Evolutionary conservation across 805 yeast genomes (phyloP), one percentile per base, ranked within the genome.

Genomic region (Yarrowia deformans): DNA sequence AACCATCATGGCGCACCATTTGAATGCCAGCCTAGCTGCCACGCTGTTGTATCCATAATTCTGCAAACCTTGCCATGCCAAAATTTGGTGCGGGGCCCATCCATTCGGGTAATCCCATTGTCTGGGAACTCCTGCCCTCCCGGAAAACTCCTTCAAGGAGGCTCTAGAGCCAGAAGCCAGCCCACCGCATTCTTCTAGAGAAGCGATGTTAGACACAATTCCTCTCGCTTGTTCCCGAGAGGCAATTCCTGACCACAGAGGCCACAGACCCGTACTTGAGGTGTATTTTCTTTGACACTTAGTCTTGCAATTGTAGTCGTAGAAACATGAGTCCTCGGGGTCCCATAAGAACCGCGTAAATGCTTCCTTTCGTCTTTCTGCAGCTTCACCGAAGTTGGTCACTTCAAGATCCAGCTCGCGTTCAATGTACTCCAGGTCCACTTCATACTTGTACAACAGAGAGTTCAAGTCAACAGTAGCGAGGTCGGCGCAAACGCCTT

Each of bases 41-140:
- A 85, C 85, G 3, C 83, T 86, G 3, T 77, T 77, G 75, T 83
- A 90, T 0, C 93, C 95, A 76, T 94, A 95, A 67, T 87, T 84
- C 37, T 77, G 74, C 42, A 94, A 82, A 0, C 98, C 98, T 55
- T 85, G 85, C 99, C 99, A 94, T 0, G 97, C 94, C 68, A 94
- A 78, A 18, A 94, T 91, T 79, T 94, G 99, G 77, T 95, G 98
- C 3, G 99, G 98, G 0, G 98, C 97, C 99, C 99, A 94, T 1
- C 98, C 98, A 75, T 81, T 91, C 1, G 99, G 99, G 78, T 89
- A 95, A 78, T 94, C 99, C 99, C 99, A 94, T 79, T 94, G 99
- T 77, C 98, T 83, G 13, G 89, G 86, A n/a, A 97, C 97, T 74
- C 92, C 82, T 8, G 42, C 12, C 52, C 85, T 82, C 18, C 90